Evolutionary conservation across 768 basidiomycete genomes (phyloP).

Genomic region (Epithele typhae): DNA sequence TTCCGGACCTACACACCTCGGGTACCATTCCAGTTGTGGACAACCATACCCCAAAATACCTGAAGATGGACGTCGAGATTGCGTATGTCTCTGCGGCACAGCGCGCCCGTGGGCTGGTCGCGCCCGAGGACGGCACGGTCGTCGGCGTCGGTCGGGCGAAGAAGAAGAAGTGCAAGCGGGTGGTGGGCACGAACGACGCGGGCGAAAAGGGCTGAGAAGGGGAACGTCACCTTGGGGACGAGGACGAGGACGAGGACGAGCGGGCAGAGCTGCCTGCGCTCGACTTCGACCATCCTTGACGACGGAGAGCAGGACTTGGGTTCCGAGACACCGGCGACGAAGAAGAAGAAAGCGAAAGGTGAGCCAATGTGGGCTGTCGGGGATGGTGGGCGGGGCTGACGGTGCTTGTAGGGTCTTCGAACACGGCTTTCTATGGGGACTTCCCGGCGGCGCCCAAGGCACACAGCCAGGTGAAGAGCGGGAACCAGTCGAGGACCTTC

Average conservation of each 20-base stretch:
- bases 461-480: slow-evolving; percentile 29
- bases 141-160: slow-evolving; percentile 66
- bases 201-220: slow-evolving; percentile 11
- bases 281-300: slow-evolving; percentile 44
- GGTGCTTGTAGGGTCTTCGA: slow-evolving; percentile 9
- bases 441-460: slow-evolving; percentile 30
- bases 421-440: slow-evolving; percentile 20
- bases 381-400: not conserved
- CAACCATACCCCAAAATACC: too few species aligned
- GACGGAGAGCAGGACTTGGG: slow-evolving; percentile 26
- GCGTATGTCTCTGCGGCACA: slow-evolving; percentile 71
- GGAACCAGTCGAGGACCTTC: slow-evolving; percentile 32
- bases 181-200: slow-evolving; percentile 24
- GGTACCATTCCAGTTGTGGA: too few species aligned
- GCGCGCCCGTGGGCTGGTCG: slow-evolving; percentile 31
- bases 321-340: slow-evolving; percentile 22
- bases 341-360: slow-evolving; percentile 42
- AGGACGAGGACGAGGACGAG: slow-evolving; percentile 4
- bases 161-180: slow-evolving; percentile 65
- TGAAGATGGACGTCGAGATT: slow-evolving; percentile 50
- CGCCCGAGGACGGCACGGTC: slow-evolving; percentile 53
- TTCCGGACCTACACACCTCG: too few species aligned
- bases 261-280: slow-evolving; percentile 27
- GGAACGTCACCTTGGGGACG: slow-evolving; percentile 5
- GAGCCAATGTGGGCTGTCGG: not conserved